Evolutionary conservation across 805 yeast genomes (phyloP), one percentile per base, ranked within the genome.

Genomic region (Sugiyamaella floridensis): DNA sequence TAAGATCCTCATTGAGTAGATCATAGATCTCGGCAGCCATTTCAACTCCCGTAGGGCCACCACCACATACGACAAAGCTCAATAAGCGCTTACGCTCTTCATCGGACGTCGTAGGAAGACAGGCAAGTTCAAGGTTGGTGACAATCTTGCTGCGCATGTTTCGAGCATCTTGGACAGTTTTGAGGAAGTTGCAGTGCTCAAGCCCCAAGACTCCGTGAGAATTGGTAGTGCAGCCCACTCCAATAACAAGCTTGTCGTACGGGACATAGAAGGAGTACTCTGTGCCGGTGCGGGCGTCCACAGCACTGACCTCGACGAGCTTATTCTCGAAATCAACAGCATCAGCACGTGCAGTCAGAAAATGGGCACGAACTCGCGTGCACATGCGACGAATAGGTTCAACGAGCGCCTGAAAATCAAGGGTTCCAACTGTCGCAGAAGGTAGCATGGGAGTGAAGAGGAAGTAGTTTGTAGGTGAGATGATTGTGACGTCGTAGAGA

Each of bases 31-130:
- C 89, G 32, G 88, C 86, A 29, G 89, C 88, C 60, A 82, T 76
- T 63, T 82, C 88, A 37, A 81, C 85, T 60, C 88, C 88, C 0
- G 88, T 82, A 51, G 88, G 86, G 44, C 88, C 88, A 55, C 87
- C 88, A 56, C 88, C 88, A 65, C 86, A 82, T 34, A 82, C 77
- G 12, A 82, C 86, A 65, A 82, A 82, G 49, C 82, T 77, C 46
- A 83, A 71, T 55, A 83, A 65, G 53, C 75, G 76, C 60, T 79
- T 79, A 58, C 87, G 77, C 61, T 82, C 86, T 45, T 75, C 83
- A 57, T 79, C 83, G 1, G 81, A 56, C 0, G 85, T 80, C 0
- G 86, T 78, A 50, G 87, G 87, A 57, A 83, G 68, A 57, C 85
- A 77, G 1, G 89, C 87, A 53, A 67, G 70, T 62, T 83, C 89